Evolutionary conservation across 169 alveolate species (phyloP), one percentile per base, ranked within the genome.

Genomic region (Cryptosporidium baileyi): DNA sequence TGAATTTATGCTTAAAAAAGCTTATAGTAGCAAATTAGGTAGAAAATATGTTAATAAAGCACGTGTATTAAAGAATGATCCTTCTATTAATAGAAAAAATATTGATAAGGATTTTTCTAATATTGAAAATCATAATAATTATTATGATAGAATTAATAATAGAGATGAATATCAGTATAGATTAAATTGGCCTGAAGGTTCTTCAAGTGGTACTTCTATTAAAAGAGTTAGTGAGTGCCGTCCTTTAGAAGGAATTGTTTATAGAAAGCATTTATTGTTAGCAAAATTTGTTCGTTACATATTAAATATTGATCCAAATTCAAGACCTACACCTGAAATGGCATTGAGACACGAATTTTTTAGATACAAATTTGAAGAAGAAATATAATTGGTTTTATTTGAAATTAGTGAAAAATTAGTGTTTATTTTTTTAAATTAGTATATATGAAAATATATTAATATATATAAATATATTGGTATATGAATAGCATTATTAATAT

Each of bases 281-380:
- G 95, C 96, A 52, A 96, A 93, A 17, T 94, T 94, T 57, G 91
- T 94, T 44, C 89, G 93, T 45, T 91, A 80, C 67, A 60, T 94
- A 41, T 67, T 94, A 89, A 91, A 91, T 63, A 89, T 92, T 17
- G 97, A 94, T 65, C 95, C 96, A 51, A 60, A 65, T 51, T 80
- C 45, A 82, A 90, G 97, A 19, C 94, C 97, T 1, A 82, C 96
- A 4, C 96, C 97, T 7, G 91, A 89, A 60, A 95, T 93, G 81
- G 95, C 96, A 40, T 80, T 94, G 82, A 81, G 88, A 61, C 97
- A 94, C 80, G 92, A 92, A 74, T 94, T 94, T 67, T 89, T 94
- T 49, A 88, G 60, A 74, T 36, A 30, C 54, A 51, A 74, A 74
- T 74, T 74, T 45, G 67, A 52, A 24, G 85, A 74, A 32, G 85